Evolutionary conservation across 805 yeast genomes (phyloP).

Genomic region (Kurtzmaniella fragi): DNA sequence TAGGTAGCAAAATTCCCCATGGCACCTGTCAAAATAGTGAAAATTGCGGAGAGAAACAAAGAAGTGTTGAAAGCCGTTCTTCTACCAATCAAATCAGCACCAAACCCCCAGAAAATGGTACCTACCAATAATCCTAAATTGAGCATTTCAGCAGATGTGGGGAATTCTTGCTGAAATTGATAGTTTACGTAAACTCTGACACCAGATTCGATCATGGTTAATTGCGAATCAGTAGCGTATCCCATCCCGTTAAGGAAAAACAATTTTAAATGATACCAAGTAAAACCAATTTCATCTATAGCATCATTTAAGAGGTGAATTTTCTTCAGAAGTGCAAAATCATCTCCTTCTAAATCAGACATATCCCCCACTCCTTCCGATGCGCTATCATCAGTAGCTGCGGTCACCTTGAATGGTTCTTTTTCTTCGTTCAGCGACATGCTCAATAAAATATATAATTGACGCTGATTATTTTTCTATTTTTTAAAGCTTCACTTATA

Average conservation of each 20-base stretch:
- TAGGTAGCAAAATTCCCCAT: constrained; percentile 46
- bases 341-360: constrained; percentile 19
- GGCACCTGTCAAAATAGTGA: constrained; percentile 52
- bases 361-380: constrained; percentile 11
- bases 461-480: too few species aligned
- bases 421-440: too few species aligned
- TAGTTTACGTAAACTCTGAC: constrained; percentile 21
- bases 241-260: constrained; percentile 35
- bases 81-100: constrained; percentile 53
- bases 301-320: constrained; percentile 47
- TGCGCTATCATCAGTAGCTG: neutral
- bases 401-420: neutral
- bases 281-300: constrained; percentile 52
- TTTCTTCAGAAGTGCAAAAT: constrained; percentile 33
- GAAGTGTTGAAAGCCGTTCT: constrained; percentile 48
- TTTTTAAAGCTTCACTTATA: too few species aligned
- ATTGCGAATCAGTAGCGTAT: constrained; percentile 29
- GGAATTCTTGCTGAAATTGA: constrained; percentile 21
- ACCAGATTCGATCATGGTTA: constrained; percentile 17
- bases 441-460: too few species aligned
- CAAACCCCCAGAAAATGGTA: constrained; percentile 52
- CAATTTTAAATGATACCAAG: constrained; percentile 28
- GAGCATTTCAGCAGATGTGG: constrained; percentile 21
- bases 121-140: constrained; percentile 46
- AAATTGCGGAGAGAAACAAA: constrained; percentile 42